A percentile compares a stretch with the other conserved stretches of the same genome.
These are phyloP conservation scores for Penicillium sp. DNA, from an alignment of 2,329 filamentous ascomycete species.

Conservation along the genomic window DNA sequence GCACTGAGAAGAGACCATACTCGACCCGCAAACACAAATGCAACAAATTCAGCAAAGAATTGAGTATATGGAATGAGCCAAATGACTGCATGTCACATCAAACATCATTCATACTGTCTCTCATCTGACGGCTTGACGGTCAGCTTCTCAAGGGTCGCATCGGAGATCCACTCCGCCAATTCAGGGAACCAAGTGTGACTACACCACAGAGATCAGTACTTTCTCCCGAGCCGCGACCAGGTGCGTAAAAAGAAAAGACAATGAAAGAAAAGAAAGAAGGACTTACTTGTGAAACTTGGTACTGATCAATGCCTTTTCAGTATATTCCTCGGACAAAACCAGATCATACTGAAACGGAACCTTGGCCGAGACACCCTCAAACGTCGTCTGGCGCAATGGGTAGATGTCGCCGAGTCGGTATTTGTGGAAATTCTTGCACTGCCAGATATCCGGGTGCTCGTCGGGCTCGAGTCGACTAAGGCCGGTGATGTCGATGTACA, in stretches of 20 bases:
- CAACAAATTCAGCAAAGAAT: background rate
- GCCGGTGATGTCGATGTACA: constrained; percentile 82
- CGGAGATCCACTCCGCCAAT: constrained; percentile 34
- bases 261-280: background rate
- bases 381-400: constrained; percentile 69
- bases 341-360: constrained; percentile 56
- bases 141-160: constrained; percentile 20
- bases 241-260: no score
- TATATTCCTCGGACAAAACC: constrained; percentile 43
- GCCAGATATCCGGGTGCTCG: constrained; percentile 63
- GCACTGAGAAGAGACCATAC: no score
- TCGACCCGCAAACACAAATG: no score
- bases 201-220: no score
- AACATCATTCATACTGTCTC: constrained; percentile 15
- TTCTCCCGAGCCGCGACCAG: no score
- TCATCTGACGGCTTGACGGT: constrained; percentile 6
- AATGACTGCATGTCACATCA: no score
- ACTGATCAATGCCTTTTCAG: constrained; percentile 32
- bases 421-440: constrained; percentile 75
- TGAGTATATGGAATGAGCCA: background rate
- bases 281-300: constrained; percentile 40
- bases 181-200: constrained; percentile 41
- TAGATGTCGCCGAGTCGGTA: constrained; percentile 71
- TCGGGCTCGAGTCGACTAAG: constrained; percentile 64
- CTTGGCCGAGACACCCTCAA: constrained; percentile 68